A percentile compares a stretch with the other conserved stretches of the same genome.
These are phyloP conservation scores for Eutrema yunnanense DNA, from an alignment of 345 rosid genomes.

Conservation along the genomic window DNA sequence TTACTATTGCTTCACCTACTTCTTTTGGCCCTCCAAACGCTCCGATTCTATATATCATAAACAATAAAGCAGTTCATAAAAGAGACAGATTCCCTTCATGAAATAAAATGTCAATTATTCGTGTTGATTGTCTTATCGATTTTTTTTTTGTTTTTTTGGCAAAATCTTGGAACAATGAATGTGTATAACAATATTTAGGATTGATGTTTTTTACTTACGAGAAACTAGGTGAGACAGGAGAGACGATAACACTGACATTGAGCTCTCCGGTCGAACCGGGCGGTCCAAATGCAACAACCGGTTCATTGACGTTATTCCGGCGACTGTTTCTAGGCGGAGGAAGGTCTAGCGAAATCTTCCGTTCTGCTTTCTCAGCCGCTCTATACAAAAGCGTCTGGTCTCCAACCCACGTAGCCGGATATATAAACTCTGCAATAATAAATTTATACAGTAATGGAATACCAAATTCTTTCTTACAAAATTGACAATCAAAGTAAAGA, in stretches of 20 bases:
- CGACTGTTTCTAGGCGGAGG: conserved; percentile 48
- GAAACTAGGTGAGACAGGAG: conserved; percentile 65
- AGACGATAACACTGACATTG: conserved; percentile 83
- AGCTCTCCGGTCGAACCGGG: conserved; percentile 88
- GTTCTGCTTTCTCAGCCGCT: conserved; percentile 61
- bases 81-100: not conserved
- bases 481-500: not conserved
- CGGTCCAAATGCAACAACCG: conserved; percentile 78
- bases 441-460: not conserved
- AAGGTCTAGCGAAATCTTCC: conserved; percentile 63
- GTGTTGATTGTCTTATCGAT: not conserved
- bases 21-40: conserved; percentile 80
- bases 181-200: not conserved
- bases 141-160: not conserved
- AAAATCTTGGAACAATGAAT: not conserved
- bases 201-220: conserved; percentile 45
- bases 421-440: conserved; percentile 46
- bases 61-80: not conserved
- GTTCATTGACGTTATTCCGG: conserved; percentile 53
- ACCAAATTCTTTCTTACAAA: not conserved
- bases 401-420: conserved; percentile 77
- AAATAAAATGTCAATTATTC: not conserved
- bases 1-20: conserved; percentile 71
- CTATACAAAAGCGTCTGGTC: conserved; percentile 71
- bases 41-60: conserved; percentile 47